phyloP scores from a whole-genome alignment of 2,329 filamentous ascomycete genomes.

The Diplodia seriata region DNA sequence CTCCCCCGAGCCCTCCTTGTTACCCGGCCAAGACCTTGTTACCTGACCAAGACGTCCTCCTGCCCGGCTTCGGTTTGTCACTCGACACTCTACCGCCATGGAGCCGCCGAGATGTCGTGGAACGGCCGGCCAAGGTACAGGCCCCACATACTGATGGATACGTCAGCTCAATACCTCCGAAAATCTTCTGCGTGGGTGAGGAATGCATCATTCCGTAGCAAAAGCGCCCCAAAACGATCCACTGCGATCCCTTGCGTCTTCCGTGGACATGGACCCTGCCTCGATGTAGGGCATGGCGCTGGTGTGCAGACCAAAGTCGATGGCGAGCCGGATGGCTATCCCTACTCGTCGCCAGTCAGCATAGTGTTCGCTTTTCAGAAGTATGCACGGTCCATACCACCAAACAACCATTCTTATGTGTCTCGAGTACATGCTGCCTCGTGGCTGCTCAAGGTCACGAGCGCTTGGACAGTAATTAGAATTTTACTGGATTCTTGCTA shows the following conservation, averaged over 20 bases:
- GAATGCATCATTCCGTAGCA: neutral
- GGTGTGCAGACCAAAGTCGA: conserved; percentile 7
- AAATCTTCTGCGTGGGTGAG: neutral
- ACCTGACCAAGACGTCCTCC: no score
- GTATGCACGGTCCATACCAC: conserved; percentile 33
- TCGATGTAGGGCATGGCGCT: conserved; percentile 10
- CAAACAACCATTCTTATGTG: conserved; percentile 39
- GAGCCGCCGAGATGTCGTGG: conserved; percentile 1
- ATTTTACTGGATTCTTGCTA: no score
- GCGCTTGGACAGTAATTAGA: conserved; percentile 37
- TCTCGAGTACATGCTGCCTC: conserved; percentile 38
- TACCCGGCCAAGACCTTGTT: no score
- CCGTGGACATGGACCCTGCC: neutral
- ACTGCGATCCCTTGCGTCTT: conserved; percentile 12
- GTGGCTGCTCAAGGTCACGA: conserved; percentile 37
- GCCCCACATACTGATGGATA: neutral
- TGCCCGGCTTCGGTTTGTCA: no score
- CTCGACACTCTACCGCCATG: no score
- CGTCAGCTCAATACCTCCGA: neutral
- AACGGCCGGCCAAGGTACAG: conserved; percentile 7
- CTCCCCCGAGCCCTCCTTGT: no score
- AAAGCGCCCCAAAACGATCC: conserved; percentile 12
- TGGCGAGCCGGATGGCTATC: conserved; percentile 2
- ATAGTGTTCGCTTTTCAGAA: neutral
- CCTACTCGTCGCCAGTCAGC: neutral